Evolutionary conservation across 1,139 yeast species (phyloP).

Genomic region (Zygosaccharomyces sapae): DNA sequence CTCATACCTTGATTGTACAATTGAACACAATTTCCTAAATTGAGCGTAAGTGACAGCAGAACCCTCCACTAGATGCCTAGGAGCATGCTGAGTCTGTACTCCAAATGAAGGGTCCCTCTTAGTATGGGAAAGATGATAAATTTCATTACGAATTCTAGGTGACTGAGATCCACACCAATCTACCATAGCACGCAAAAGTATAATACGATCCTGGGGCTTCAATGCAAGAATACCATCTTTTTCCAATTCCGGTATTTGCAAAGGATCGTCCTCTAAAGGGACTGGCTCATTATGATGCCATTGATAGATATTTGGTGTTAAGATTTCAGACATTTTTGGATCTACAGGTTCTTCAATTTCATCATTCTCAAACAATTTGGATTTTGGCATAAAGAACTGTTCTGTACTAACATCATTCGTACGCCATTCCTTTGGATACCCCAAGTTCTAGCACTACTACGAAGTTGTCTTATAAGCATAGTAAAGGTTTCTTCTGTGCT

Average conservation of each 20-base stretch:
- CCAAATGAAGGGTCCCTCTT: conserved; percentile 35
- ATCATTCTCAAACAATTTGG: conserved; percentile 25
- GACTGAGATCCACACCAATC: conserved; percentile 51
- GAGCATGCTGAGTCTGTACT: conserved; percentile 32
- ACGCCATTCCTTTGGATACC: conserved; percentile 49
- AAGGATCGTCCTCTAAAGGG: conserved; percentile 33
- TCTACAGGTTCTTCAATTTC: conserved; percentile 39
- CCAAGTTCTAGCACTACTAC: conserved; percentile 36
- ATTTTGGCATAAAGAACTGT: conserved; percentile 18
- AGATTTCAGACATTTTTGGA: conserved; percentile 40
- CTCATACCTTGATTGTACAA: conserved; percentile 29
- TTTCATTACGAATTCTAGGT: conserved; percentile 41
- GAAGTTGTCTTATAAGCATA: conserved; percentile 39
- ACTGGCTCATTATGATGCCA: conserved; percentile 24
- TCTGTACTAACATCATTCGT: conserved; percentile 5
- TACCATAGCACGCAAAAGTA: conserved; percentile 44
- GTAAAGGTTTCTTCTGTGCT: conserved; percentile 23
- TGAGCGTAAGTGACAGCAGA: conserved; percentile 23
- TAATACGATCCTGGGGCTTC: conserved; percentile 45
- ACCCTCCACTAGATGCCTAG: conserved; percentile 32
- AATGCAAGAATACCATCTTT: conserved; percentile 45
- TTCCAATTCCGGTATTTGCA: conserved; percentile 41
- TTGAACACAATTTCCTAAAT: conserved; percentile 27
- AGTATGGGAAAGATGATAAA: conserved; percentile 34
- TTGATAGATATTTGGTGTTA: conserved; percentile 28